Evolutionary conservation across 2,329 filamentous ascomycete genomes (phyloP).

Genomic region (Aspergillus clavatus): DNA sequence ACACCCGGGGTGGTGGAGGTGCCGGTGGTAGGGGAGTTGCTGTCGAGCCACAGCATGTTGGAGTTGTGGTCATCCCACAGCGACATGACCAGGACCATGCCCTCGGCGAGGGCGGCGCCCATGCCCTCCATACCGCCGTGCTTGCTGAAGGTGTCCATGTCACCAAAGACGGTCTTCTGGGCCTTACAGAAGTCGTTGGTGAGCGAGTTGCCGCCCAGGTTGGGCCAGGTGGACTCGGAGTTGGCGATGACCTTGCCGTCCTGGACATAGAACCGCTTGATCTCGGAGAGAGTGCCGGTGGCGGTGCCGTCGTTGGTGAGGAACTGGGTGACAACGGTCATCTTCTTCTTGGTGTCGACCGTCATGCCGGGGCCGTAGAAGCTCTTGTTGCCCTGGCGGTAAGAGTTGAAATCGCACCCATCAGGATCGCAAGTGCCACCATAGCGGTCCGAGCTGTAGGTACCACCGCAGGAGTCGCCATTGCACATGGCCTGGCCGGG

Average conservation of each 20-base stretch:
- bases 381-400: constrained; percentile 58
- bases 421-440: constrained; percentile 62
- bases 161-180: constrained; percentile 54
- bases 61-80: constrained; percentile 61
- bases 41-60: constrained; percentile 73
- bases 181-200: constrained; percentile 54
- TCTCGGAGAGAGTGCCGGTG: constrained; percentile 53
- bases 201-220: constrained; percentile 51
- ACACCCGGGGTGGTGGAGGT: constrained; percentile 44
- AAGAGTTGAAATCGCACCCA: constrained; percentile 67
- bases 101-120: constrained; percentile 50
- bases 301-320: constrained; percentile 48
- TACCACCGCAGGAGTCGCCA: constrained; percentile 51
- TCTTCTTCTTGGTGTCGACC: constrained; percentile 55
- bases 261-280: constrained; percentile 63
- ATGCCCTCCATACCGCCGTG: constrained; percentile 55
- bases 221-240: constrained; percentile 43
- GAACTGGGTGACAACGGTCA: constrained; percentile 67
- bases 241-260: constrained; percentile 57
- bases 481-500: constrained; percentile 50
- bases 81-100: constrained; percentile 61
- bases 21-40: constrained; percentile 52
- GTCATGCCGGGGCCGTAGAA: constrained; percentile 60
- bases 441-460: constrained; percentile 52
- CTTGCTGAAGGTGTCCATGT: constrained; percentile 49